Conservation (phyloP, 1,284 basidiomycete genomes). For the Cryptococcus amylolentus region DNA sequence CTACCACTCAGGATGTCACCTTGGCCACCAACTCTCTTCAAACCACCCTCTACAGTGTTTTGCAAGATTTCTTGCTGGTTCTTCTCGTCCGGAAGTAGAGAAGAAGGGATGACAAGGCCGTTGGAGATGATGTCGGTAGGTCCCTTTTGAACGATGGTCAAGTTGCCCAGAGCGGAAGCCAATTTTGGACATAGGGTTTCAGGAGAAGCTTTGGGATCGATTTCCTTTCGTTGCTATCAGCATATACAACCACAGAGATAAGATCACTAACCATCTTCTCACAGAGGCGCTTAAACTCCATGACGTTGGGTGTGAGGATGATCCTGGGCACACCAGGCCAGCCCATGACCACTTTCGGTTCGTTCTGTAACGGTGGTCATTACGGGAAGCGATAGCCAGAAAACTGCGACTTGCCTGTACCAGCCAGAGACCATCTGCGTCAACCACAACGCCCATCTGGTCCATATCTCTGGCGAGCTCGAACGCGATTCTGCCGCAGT, state of each 20-base stretch:
- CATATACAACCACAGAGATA: not conserved
- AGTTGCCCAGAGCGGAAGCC: constrained; percentile 72
- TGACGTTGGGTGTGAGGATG: constrained; percentile 83
- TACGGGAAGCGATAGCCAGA: not conserved
- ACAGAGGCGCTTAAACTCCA: constrained; percentile 84
- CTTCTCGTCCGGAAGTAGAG: constrained; percentile 15
- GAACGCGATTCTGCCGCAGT: constrained; percentile 56
- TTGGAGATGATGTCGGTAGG: constrained; percentile 56
- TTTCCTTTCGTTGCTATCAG: constrained; percentile 47
- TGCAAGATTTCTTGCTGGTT: constrained; percentile 53
- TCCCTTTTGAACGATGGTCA: constrained; percentile 92
- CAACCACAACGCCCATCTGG: constrained; percentile 80
- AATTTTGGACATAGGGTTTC: constrained; percentile 60
- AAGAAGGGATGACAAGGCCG: constrained; percentile 34
- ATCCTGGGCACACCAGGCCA: constrained; percentile 45
- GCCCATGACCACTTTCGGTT: constrained; percentile 69
- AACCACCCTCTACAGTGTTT: constrained; percentile 69
- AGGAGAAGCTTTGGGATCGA: constrained; percentile 49
- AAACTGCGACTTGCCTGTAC: constrained; percentile 30
- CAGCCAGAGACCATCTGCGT: constrained; percentile 69
- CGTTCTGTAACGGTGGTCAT: constrained; percentile 53
- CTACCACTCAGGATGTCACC: constrained; percentile 88
- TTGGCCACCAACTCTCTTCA: constrained; percentile 92
- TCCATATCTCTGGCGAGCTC: constrained; percentile 56
- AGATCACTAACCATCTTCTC: constrained; percentile 61